Percentiles rank a stretch among this genome's conserved stretches.
phyloP scores from a whole-genome alignment of 169 alveolate species.

The Plasmodium inui region DNA sequence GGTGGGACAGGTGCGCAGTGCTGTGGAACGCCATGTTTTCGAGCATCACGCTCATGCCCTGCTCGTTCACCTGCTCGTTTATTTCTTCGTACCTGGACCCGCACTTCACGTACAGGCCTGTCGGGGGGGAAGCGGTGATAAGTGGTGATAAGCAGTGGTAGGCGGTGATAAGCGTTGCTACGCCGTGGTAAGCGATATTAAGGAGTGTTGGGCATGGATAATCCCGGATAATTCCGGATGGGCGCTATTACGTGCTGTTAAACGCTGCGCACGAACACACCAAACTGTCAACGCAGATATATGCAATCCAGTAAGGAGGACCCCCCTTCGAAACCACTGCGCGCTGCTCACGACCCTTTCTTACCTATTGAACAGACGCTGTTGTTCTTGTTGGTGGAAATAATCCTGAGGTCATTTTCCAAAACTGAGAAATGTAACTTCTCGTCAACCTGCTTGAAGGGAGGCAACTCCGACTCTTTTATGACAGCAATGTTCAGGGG shows the following conservation, averaged over 20 bases:
- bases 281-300: too few species aligned
- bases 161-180: background rate
- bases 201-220: background rate
- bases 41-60: constrained; percentile 90
- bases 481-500: constrained; percentile 83
- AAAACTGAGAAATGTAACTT: constrained; percentile 86
- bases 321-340: background rate
- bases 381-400: constrained; percentile 81
- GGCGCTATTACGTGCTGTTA: background rate
- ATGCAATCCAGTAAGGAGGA: background rate
- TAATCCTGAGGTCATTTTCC: constrained; percentile 89
- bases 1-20: constrained; percentile 91
- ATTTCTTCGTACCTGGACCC: constrained; percentile 88
- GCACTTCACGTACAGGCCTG: constrained; percentile 87
- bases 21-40: constrained; percentile 89
- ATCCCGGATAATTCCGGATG: background rate
- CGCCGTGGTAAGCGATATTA: background rate
- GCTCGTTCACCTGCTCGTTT: constrained; percentile 75
- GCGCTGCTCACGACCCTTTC: background rate
- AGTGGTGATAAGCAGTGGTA: background rate
- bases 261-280: background rate
- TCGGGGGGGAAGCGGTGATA: background rate
- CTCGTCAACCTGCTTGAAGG: constrained; percentile 79
- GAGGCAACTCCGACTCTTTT: constrained; percentile 79
- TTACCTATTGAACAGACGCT: constrained; percentile 74